phyloP scores from a whole-genome alignment of 257 asterid genomes.

The Haberlea rhodopensis region DNA sequence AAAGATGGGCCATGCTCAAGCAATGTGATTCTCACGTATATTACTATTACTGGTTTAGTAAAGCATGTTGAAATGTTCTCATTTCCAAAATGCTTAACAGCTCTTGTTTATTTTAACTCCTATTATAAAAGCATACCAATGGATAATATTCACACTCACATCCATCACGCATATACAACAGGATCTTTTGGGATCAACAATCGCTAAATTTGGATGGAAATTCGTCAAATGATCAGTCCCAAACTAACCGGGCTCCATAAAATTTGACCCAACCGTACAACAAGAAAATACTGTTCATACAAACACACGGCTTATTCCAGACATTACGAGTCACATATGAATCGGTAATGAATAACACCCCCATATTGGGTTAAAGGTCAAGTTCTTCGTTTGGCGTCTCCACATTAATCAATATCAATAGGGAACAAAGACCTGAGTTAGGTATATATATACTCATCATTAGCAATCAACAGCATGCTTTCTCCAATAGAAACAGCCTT shows the following conservation, averaged over 20 bases:
- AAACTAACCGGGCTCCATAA: neutral
- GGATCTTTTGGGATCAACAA: neutral
- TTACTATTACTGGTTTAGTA: neutral
- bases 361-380: too few relatives aligned
- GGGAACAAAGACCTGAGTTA: neutral
- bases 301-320: neutral
- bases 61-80: neutral
- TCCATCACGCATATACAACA: neutral
- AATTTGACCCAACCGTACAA: neutral
- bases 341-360: too few relatives aligned
- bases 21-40: neutral
- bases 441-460: too few relatives aligned
- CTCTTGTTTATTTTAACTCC: conserved; percentile 12
- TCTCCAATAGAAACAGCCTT: neutral
- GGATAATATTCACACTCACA: neutral
- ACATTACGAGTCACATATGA: neutral
- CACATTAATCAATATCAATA: neutral
- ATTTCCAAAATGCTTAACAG: neutral
- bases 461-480: neutral
- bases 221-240: neutral
- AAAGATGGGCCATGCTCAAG: conserved; percentile 7
- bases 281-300: neutral
- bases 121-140: conserved; percentile 1
- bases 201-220: neutral
- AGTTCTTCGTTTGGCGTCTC: neutral